Percentiles rank a stretch among this genome's conserved stretches.
phyloP scores from a whole-genome alignment of 2,329 filamentous ascomycete species.

The Lachnum nothofagi region DNA sequence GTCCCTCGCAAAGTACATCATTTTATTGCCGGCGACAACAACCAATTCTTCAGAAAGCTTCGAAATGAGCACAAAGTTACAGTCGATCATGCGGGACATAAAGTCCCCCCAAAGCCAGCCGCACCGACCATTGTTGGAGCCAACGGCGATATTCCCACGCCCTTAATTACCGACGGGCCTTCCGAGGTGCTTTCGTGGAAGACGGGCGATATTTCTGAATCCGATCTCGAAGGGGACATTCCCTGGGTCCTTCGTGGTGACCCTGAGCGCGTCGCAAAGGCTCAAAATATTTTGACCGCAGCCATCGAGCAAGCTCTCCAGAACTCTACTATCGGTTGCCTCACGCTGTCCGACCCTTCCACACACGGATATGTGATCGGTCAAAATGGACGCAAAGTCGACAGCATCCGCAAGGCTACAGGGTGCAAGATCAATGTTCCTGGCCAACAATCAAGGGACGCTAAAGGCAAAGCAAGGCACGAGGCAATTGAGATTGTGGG shows the following conservation, averaged over 20 bases:
- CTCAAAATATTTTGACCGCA: slow-evolving; percentile 66
- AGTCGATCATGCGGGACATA: slow-evolving; percentile 81
- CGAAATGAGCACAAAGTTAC: slow-evolving; percentile 82
- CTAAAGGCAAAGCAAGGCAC: slow-evolving; percentile 64
- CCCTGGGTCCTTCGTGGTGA: slow-evolving; percentile 85
- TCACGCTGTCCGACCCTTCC: slow-evolving; percentile 78
- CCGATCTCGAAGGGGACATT: slow-evolving; percentile 59
- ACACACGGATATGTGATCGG: slow-evolving; percentile 91
- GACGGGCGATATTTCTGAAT: slow-evolving; percentile 58
- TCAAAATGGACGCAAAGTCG: slow-evolving; percentile 83
- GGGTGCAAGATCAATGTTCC: slow-evolving; percentile 93
- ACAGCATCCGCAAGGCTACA: slow-evolving; percentile 84
- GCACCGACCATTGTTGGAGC: slow-evolving; percentile 46
- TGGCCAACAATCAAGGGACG: too few relatives aligned
- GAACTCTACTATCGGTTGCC: slow-evolving; percentile 72
- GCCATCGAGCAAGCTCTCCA: slow-evolving; percentile 68
- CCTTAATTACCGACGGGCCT: slow-evolving; percentile 88
- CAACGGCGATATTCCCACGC: slow-evolving; percentile 62
- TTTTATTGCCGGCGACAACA: slow-evolving; percentile 79
- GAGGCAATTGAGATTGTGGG: slow-evolving; percentile 92
- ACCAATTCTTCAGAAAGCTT: slow-evolving; percentile 87
- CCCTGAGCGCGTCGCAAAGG: slow-evolving; percentile 74
- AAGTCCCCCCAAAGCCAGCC: slow-evolving; percentile 64
- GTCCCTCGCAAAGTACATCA: slow-evolving; percentile 82
- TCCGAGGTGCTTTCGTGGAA: slow-evolving; percentile 74